A percentile compares a stretch with the other conserved stretches of the same genome.
These are phyloP conservation scores for Melastoma candidum DNA, from an alignment of 441 rosid genomes.

Conservation along the genomic window DNA sequence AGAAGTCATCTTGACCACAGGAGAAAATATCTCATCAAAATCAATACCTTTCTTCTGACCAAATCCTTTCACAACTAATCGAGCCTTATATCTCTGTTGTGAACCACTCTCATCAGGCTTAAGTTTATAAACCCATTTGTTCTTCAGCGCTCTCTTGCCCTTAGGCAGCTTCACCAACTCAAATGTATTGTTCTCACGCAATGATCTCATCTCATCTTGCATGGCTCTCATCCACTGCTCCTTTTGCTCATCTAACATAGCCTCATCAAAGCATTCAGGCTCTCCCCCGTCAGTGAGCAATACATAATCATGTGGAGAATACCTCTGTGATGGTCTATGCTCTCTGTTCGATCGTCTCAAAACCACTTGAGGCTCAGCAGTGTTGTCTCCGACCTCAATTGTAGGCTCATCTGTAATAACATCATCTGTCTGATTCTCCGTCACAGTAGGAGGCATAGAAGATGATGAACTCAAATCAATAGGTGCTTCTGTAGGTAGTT, in stretches of 20 bases:
- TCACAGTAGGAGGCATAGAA: no score
- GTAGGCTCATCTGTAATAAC: no score
- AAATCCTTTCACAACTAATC: conserved; percentile 3
- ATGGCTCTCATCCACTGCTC: not conserved
- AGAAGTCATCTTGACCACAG: no score
- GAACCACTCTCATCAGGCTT: not conserved
- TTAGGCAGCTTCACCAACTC: conserved; percentile 3
- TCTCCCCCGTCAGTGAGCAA: no score
- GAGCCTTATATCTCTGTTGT: not conserved
- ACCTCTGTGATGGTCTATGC: not conserved
- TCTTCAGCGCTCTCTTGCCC: not conserved
- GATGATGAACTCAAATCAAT: no score
- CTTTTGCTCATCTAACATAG: no score
- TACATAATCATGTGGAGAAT: not conserved
- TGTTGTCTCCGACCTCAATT: no score
- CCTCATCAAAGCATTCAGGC: no score
- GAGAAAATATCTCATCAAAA: not conserved
- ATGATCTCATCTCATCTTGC: not conserved
- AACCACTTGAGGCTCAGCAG: no score
- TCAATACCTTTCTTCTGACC: not conserved
- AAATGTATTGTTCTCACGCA: not conserved
- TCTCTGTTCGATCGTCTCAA: not conserved
- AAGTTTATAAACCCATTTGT: not conserved
- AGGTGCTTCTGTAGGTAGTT: no score
- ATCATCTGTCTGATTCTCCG: no score